Percentiles rank a stretch among this genome's conserved stretches.
Evolutionary conservation across 2,329 filamentous ascomycete species (phyloP).

Genomic region (Microascus cirrosus): DNA sequence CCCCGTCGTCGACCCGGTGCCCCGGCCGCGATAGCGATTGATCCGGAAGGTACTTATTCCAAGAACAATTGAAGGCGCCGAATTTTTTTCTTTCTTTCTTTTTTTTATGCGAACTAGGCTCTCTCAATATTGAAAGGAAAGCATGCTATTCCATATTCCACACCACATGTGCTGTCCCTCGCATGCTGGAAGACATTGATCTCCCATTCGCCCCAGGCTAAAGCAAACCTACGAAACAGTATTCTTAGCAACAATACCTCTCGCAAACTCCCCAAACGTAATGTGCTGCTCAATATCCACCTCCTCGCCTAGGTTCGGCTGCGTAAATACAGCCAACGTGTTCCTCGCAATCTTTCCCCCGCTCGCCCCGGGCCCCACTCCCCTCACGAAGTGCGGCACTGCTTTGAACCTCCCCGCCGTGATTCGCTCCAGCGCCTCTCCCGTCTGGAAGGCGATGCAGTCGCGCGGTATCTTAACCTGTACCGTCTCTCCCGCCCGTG

Average conservation of each 20-base stretch:
- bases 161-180: no score
- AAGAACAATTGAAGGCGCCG: no score
- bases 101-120: no score
- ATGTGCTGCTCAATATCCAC: constrained; percentile 57
- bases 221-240: constrained; percentile 29
- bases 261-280: constrained; percentile 67
- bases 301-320: constrained; percentile 79
- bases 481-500: constrained; percentile 68
- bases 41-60: no score
- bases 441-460: constrained; percentile 92
- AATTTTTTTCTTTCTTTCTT: no score
- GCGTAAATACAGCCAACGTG: constrained; percentile 92
- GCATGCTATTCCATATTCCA: no score
- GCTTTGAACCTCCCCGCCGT: constrained; percentile 86
- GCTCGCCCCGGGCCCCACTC: constrained; percentile 46
- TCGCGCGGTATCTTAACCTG: constrained; percentile 87
- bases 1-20: no score
- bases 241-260: constrained; percentile 48
- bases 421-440: constrained; percentile 82
- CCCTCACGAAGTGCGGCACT: constrained; percentile 90
- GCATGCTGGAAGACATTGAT: no score
- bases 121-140: no score
- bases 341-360: constrained; percentile 58
- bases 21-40: no score
- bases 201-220: neutral